Evolutionary conservation across 2,329 filamentous ascomycete genomes (phyloP), one percentile per base, ranked within the genome.

Genomic region (Fusarium circinatum): DNA sequence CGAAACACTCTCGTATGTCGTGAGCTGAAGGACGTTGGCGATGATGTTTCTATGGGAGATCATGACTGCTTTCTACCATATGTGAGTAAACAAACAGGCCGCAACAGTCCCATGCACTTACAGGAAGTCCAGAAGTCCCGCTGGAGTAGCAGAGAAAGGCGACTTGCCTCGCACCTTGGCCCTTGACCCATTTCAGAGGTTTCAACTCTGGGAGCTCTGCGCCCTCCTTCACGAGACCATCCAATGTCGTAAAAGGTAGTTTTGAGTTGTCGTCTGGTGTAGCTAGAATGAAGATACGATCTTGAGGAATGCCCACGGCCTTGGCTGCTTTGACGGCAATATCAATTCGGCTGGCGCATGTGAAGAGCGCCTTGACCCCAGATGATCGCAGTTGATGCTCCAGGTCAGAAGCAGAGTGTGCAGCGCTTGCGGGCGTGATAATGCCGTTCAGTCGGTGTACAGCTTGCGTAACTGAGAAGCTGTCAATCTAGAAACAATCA

Each of bases 101-200:
- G 0, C 36, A 38, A 20, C 1, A 26, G 18, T 5, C 5, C 14
- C 24, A 20, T 28, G 0, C 12, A 47, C 44, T 54, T 18, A 55
- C 51, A 1, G 36, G 51, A 26, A 55, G 26, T 0, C 51, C 51
- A 30, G 36, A 55, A 0, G 52, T 55, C 0, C 52, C 52, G 10
- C 52, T 55, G 36, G 52, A 41, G 20, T 52, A 52, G n/a, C n/a
- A 52, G 22, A 52, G 30, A 20, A 52, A 52, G n/a, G 49, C 49
- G 9, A 36, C 36, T 18, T 55, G 52, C 34, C 52, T 38, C 2
- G 13, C 22, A 7, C 51, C 51, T 22, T 55, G 51, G 3, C 36
- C 34, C 0, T 38, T 41, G 5, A 22, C n/a, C 51, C 52, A 41
- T 38, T 2, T n/a, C 2, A 55, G 14, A 1, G 12, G 36, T 2